Evolutionary conservation across 2,329 filamentous ascomycete species (phyloP), one percentile per base, ranked within the genome.

Genomic region (Arthrobotrys entomopaga): DNA sequence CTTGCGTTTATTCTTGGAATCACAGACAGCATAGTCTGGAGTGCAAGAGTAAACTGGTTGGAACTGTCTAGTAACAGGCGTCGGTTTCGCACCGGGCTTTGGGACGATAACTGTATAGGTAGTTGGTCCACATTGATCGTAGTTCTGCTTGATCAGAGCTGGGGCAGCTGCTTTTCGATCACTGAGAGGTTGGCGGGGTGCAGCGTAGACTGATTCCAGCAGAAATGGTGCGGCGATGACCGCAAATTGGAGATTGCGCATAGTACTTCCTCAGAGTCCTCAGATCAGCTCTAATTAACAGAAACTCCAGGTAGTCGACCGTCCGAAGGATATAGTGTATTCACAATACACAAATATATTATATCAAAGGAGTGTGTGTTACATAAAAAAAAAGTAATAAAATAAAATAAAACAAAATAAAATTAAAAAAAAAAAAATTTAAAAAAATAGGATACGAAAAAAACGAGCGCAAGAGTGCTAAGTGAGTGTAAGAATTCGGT

Each of bases 21-120:
- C 63, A 46, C 70, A 74, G 15, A 42, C 63, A 13, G 67, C 63
- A 15, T 74, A 74, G 1, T 67, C 70, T 34, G 70, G 70, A 56
- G 57, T 74, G 29, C 63, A 74, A n/a, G 70, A 48, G 43, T 67
- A 52, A 13, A 74, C 58, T 29, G 70, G 63, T 26, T 67, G 70
- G 52, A 74, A 74, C 29, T 74, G 70, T 34, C 53, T 67, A 20
- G 70, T 67, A 16, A 74, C 63, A 3, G 70, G 63, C 7, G 70
- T 74, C 8, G 70, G 70, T 10, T 67, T 74, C 48, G 58, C 58
- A 13, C 70, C 70, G 4, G 70, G 70, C 16, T 67, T 67, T 1
- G 70, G 70, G 24, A 34, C 49, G 16, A 67, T 67, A 13, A 67
- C 50, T 3, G 70, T 64, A 29, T 67, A 74, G n/a, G 57, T 74